These are phyloP conservation scores for Abortiporus biennis DNA, from an alignment of 1,284 basidiomycete species.

Conservation along the genomic window DNA sequence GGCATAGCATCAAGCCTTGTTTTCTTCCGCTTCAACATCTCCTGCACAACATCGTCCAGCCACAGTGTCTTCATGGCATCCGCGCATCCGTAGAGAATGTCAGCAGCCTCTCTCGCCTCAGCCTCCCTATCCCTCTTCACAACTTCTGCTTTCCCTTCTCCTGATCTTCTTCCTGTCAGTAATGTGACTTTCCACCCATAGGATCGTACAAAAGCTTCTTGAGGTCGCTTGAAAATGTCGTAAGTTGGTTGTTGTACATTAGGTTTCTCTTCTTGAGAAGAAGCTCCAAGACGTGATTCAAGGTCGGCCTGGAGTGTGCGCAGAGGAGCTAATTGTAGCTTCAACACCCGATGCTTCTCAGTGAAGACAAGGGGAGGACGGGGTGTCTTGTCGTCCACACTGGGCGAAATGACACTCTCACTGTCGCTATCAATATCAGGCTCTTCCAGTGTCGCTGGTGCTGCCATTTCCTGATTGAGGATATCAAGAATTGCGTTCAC, in stretches of 20 bases:
- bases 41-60: conserved; percentile 46
- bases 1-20: conserved; percentile 49
- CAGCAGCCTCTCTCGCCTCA: conserved; percentile 36
- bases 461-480: conserved; percentile 47
- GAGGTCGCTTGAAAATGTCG: too few relatives aligned
- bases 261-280: conserved; percentile 38
- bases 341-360: conserved; percentile 54
- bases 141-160: conserved; percentile 11
- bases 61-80: conserved; percentile 59
- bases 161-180: conserved; percentile 35
- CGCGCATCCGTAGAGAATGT: conserved; percentile 49
- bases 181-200: conserved; percentile 59
- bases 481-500: conserved; percentile 54
- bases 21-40: conserved; percentile 40
- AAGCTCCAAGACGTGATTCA: conserved; percentile 52
- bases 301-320: conserved; percentile 52
- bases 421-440: conserved; percentile 22
- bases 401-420: conserved; percentile 3
- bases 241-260: too few relatives aligned
- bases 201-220: conserved; percentile 52
- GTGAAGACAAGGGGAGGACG: conserved; percentile 41
- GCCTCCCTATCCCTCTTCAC: conserved; percentile 32
- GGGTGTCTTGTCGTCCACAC: conserved; percentile 19
- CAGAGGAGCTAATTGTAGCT: conserved; percentile 52
- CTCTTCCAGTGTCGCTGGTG: conserved; percentile 17